Evolutionary conservation across 2,329 filamentous ascomycete genomes (phyloP), one percentile per base, ranked within the genome.

Genomic region (Hymenoscyphus fructigenus): DNA sequence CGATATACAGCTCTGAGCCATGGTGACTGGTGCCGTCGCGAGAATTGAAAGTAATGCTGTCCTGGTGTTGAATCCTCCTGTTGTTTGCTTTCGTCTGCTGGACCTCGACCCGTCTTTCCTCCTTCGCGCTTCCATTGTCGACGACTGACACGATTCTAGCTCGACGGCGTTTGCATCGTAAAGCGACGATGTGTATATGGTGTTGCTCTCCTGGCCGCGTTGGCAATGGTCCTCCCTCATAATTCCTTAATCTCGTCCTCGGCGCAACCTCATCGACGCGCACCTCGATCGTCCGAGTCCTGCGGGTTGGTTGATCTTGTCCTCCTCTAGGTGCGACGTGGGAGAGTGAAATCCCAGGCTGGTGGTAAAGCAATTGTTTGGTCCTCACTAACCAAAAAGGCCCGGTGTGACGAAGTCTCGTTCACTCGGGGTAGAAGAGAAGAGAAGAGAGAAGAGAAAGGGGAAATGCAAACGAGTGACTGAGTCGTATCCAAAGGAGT

Each of bases 1-100:
- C 32, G 91, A 88, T 71, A 95, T 85, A 76, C 92, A 77, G 58
- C 64, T 70, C 59, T 73, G 63, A 55, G 75, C 75, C 69, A 73
- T 73, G 58, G 72, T 69, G 10, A 66, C 61, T 44, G 74, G 74
- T 55, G 68, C 68, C 15, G 66, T 62, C 20, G 73, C 74, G 14
- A 76, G 69, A 59, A 75, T 67, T 59, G 74, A 74, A 50, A 75
- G 65, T 5, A 76, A 62, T 36, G 69, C 64, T 17, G 69, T 70
- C 61, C 60, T 71, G 57, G 66, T 69, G 59, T 67, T 72, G 61
- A 72, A 59, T 56, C 66, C 61, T 17, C 17, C 64, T 29, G 70
- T 66, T 58, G 63, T 62, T 66, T 68, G 66, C 62, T 66, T 69
- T 61, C 67, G 68, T 64, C 57, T 71, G 59, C 23, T 68, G 38